Conservation (phyloP, 257 asterid species). For the Solanum piurae region DNA sequence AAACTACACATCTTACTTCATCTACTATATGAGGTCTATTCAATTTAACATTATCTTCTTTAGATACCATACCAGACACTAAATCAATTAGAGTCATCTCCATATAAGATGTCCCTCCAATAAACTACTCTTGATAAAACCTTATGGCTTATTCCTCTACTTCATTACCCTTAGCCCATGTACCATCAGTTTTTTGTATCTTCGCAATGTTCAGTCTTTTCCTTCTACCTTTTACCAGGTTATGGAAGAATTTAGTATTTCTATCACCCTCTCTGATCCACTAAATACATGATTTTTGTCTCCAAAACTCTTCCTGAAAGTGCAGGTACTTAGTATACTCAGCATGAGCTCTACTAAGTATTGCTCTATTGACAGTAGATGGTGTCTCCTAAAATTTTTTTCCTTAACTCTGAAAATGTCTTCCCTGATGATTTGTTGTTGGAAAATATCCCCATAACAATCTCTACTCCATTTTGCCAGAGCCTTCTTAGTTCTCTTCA, state of each 20-base stretch:
- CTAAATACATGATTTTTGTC: background rate
- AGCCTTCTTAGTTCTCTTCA: background rate
- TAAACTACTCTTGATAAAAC: background rate
- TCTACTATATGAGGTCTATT: background rate
- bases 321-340: background rate
- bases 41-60: too few relatives aligned
- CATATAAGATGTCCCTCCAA: rapidly evolving
- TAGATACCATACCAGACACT: background rate
- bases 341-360: background rate
- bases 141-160: background rate
- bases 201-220: background rate
- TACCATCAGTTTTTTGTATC: background rate
- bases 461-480: background rate
- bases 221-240: background rate
- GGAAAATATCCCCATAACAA: background rate
- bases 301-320: too few relatives aligned
- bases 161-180: background rate
- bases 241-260: background rate
- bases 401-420: background rate
- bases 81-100: background rate
- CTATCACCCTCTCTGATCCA: too few relatives aligned
- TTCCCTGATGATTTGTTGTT: too few relatives aligned
- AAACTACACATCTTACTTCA: background rate
- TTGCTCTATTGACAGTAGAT: too few relatives aligned
- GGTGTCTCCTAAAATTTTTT: background rate